A percentile compares a stretch with the other conserved stretches of the same genome.
phyloP scores from a whole-genome alignment of 768 basidiomycete species.

The Coprinellus micaceus region DNA sequence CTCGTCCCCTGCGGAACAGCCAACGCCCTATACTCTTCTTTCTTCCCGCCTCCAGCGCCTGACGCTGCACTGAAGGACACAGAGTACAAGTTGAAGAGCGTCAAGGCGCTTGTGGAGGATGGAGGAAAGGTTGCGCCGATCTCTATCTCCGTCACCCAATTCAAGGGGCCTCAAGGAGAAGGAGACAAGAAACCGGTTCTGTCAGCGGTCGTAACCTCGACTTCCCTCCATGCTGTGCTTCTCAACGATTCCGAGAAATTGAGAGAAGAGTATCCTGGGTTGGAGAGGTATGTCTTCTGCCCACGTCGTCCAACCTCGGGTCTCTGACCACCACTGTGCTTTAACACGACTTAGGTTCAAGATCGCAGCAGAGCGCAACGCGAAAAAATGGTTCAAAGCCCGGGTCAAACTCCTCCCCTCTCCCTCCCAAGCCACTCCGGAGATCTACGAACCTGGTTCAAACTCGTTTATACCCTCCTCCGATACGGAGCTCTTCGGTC shows the following conservation, averaged over 20 bases:
- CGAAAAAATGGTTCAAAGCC: constrained; percentile 65
- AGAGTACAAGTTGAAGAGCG: not conserved
- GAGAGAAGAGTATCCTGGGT: constrained; percentile 62
- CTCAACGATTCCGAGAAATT: constrained; percentile 78
- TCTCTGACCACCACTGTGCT: not conserved
- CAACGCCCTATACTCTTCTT: constrained; percentile 81
- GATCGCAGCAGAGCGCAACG: constrained; percentile 75
- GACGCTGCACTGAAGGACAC: not conserved
- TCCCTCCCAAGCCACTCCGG: constrained; percentile 36
- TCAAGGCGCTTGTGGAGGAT: constrained; percentile 39
- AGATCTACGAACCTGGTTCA: constrained; percentile 57
- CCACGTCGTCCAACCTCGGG: constrained; percentile 13
- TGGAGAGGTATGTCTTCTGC: constrained; percentile 48
- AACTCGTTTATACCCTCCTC: constrained; percentile 45
- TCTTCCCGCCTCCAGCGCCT: constrained; percentile 53
- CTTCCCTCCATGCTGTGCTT: constrained; percentile 80
- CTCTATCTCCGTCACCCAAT: constrained; percentile 50
- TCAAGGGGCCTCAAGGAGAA: constrained; percentile 26
- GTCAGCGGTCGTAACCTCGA: constrained; percentile 88
- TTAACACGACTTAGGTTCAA: constrained; percentile 80
- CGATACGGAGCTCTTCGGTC: constrained; percentile 43
- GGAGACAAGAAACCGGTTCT: constrained; percentile 17
- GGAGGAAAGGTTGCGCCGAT: constrained; percentile 36
- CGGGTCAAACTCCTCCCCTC: constrained; percentile 53
- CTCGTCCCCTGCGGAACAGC: constrained; percentile 84